Percentiles rank a stretch among this genome's conserved stretches.
phyloP scores from a whole-genome alignment of 495 filamentous ascomycete species.

The Cetradonia linearis region DNA sequence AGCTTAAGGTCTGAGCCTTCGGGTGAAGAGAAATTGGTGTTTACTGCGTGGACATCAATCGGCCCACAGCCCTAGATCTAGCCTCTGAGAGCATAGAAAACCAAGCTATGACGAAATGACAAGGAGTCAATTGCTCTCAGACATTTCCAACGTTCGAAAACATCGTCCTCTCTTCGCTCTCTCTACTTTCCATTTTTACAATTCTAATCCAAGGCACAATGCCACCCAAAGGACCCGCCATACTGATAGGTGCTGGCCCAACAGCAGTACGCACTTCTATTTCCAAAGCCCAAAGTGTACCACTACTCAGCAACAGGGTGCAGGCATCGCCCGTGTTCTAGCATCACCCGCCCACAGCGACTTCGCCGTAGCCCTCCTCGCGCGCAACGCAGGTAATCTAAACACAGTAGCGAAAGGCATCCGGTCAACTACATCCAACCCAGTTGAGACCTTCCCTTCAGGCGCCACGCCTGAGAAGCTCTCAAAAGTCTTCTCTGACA shows the following conservation, averaged over 20 bases:
- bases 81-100: not conserved
- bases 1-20: not conserved
- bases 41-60: not conserved
- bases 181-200: not conserved
- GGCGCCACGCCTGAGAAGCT: conserved; percentile 34
- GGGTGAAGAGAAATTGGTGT: not conserved
- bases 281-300: not conserved
- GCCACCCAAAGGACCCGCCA: conserved; percentile 29
- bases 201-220: not conserved
- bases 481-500: conserved; percentile 32
- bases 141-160: not conserved
- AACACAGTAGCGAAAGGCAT: conserved; percentile 29
- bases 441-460: conserved; percentile 38
- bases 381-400: conserved; percentile 33
- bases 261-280: conserved; percentile 14
- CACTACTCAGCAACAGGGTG: conserved; percentile 31
- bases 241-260: conserved; percentile 38
- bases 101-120: conserved; percentile 3
- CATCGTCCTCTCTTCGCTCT: not conserved
- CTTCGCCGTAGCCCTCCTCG: conserved; percentile 39
- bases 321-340: conserved; percentile 40
- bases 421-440: conserved; percentile 29
- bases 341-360: conserved; percentile 38
- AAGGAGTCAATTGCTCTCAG: not conserved
- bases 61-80: not conserved